Evolutionary conservation across 2,329 filamentous ascomycete genomes (phyloP).

Genomic region (Diplocarpon rosae): DNA sequence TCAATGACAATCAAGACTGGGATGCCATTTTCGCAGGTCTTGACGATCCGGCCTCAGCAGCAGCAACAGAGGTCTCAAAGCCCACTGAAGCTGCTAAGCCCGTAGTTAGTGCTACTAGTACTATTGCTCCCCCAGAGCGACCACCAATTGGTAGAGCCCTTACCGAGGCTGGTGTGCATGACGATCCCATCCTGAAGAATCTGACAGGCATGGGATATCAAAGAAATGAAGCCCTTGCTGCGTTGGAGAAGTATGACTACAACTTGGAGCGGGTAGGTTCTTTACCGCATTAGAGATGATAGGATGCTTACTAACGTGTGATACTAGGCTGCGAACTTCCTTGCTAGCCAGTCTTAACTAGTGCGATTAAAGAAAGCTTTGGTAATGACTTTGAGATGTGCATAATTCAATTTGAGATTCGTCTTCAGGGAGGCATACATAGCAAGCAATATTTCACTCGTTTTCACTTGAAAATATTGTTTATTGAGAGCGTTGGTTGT

Average conservation of each 20-base stretch:
- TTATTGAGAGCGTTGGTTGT: too few species aligned
- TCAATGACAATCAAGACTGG: conserved; percentile 65
- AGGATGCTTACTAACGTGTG: conserved; percentile 4
- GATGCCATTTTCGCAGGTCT: conserved; percentile 84
- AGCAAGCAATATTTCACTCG: conserved; percentile 1
- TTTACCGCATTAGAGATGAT: neutral
- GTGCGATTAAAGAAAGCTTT: neutral
- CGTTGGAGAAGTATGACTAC: conserved; percentile 91
- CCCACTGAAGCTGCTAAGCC: conserved; percentile 3
- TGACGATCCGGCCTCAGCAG: conserved; percentile 33
- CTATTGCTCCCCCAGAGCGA: conserved; percentile 17
- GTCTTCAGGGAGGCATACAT: conserved; percentile 3
- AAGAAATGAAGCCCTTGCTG: conserved; percentile 60
- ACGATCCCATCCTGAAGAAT: conserved; percentile 85
- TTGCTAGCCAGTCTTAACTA: conserved; percentile 25
- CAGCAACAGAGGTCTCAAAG: conserved; percentile 19
- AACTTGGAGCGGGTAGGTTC: conserved; percentile 79
- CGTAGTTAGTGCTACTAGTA: conserved; percentile 11
- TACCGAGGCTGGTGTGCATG: conserved; percentile 65
- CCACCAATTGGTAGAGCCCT: conserved; percentile 54
- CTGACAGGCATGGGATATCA: conserved; percentile 83
- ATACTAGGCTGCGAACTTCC: conserved; percentile 27
- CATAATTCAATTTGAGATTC: conserved; percentile 12
- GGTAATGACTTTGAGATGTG: conserved; percentile 10
- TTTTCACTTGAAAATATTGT: too few species aligned